These are phyloP conservation scores for Saururus chinensis DNA, from an alignment of 164 flowering plant genomes.

Conservation along the genomic window DNA sequence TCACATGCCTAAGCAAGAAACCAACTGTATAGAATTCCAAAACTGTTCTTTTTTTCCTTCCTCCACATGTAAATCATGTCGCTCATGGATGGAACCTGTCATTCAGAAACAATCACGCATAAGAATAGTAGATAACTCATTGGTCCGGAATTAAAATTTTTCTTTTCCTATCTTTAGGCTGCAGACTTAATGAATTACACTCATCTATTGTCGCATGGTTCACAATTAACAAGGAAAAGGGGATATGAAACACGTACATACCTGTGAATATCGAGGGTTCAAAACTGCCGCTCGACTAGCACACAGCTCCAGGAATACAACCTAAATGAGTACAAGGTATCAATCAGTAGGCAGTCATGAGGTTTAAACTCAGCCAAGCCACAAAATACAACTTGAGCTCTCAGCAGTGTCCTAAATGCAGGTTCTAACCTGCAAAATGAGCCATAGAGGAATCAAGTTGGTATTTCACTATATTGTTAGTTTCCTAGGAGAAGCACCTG, in stretches of 20 bases:
- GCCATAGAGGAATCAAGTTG: constrained; percentile 21
- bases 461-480: constrained; percentile 15
- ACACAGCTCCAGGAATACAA: too few species aligned
- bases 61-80: constrained; percentile 83
- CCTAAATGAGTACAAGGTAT: too few species aligned
- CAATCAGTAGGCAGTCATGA: not conserved
- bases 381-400: not conserved
- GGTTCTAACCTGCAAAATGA: constrained; percentile 24
- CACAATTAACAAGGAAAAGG: too few species aligned
- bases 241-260: too few species aligned
- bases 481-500: constrained; percentile 56
- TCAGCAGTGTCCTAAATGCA: constrained; percentile 17
- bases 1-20: constrained; percentile 80
- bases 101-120: too few species aligned
- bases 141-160: too few species aligned
- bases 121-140: too few species aligned
- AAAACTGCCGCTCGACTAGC: constrained; percentile 57
- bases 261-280: constrained; percentile 60
- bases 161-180: too few species aligned
- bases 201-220: too few species aligned
- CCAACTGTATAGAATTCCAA: constrained; percentile 86
- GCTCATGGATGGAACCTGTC: too few species aligned
- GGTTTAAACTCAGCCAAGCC: not conserved
- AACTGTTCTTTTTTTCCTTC: constrained; percentile 53
- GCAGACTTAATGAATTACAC: too few species aligned